Conservation (phyloP, 2,329 filamentous ascomycete species). For the Elsinoe perseae region DNA sequence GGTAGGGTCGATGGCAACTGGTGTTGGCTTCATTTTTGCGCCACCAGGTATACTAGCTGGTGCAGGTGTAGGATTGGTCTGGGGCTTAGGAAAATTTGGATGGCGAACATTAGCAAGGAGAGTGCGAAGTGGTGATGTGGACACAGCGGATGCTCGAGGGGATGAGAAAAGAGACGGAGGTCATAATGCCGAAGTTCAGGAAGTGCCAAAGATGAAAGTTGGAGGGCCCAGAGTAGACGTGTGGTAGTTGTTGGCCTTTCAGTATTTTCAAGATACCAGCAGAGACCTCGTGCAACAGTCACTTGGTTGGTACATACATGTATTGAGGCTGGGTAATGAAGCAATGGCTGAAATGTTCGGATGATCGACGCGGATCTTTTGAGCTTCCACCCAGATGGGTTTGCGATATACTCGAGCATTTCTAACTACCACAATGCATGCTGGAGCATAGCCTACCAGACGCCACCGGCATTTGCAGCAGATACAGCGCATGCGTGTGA, state of each 20-base stretch:
- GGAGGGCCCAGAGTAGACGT: slow-evolving; percentile 2
- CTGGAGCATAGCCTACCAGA: no score
- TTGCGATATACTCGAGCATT: background rate
- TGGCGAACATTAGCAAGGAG: slow-evolving; percentile 29
- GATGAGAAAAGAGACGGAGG: slow-evolving; percentile 24
- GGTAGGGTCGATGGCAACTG: slow-evolving; percentile 32
- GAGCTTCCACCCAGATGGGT: background rate
- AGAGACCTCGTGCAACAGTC: background rate
- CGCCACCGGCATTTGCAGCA: no score
- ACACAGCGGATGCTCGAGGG: slow-evolving; percentile 22
- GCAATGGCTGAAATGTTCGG: slow-evolving; percentile 4
- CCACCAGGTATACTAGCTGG: slow-evolving; percentile 36
- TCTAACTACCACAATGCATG: background rate
- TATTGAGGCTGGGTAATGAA: slow-evolving; percentile 6
- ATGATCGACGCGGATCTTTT: slow-evolving; percentile 11
- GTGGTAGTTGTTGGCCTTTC: slow-evolving; percentile 10
- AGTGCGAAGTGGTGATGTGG: slow-evolving; percentile 23
- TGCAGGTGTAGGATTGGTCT: slow-evolving; percentile 31
- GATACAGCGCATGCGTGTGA: no score
- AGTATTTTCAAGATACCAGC: background rate
- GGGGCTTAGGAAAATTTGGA: slow-evolving; percentile 34
- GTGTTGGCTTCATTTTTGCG: slow-evolving; percentile 36
- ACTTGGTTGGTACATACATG: background rate
- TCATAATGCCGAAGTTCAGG: slow-evolving; percentile 17
- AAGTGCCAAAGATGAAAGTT: slow-evolving; percentile 15